Evolutionary conservation across 495 filamentous ascomycete species (phyloP), one percentile per base, ranked within the genome.

Genomic region (Tuber borchii): DNA sequence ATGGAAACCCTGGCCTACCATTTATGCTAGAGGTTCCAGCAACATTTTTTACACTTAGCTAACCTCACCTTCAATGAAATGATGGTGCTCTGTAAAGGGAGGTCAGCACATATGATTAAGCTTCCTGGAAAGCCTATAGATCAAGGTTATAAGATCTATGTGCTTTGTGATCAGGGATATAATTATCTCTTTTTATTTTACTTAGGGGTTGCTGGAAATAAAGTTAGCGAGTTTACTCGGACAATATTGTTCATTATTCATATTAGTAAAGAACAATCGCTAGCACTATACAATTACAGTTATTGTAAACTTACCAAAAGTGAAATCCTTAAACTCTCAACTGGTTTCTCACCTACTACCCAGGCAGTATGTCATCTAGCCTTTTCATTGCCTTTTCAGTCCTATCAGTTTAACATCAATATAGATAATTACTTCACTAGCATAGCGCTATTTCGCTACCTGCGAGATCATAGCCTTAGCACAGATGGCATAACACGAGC

Each of bases 41-140:
- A 73, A 0, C 43, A 39, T 37, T 7, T 51, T 5, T 12, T 69
- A 1, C 73, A 70, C 4, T 71, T 73, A 7, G 68, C 70, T 10
- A 77, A 78, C 34, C 5, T 78, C 20, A 71, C 68, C 5, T 65
- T 78, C 71, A 69, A 78, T 74, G 76, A 78, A 19, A 73, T 73
- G 5, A 78, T 75, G 69, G 71, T 78, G 1, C 69, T 39, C 6
- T 74, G 70, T 72, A 78, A 75, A 19, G 73, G 76, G n/a, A n/a
- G n/a, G n/a, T n/a, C n/a, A n/a, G n/a, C n/a, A n/a, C n/a, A n/a
- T n/a, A n/a, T n/a, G n/a, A n/a, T n/a, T n/a, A n/a, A n/a, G n/a
- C n/a, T n/a, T n/a, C n/a, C n/a, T n/a, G n/a, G n/a, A 31, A 43
- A 43, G 4, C 76, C 74, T 0, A 14, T 42, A 4, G 71, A 78